Conservation (phyloP, 2,329 filamentous ascomycete species). For the Cercospora sp. region DNA sequence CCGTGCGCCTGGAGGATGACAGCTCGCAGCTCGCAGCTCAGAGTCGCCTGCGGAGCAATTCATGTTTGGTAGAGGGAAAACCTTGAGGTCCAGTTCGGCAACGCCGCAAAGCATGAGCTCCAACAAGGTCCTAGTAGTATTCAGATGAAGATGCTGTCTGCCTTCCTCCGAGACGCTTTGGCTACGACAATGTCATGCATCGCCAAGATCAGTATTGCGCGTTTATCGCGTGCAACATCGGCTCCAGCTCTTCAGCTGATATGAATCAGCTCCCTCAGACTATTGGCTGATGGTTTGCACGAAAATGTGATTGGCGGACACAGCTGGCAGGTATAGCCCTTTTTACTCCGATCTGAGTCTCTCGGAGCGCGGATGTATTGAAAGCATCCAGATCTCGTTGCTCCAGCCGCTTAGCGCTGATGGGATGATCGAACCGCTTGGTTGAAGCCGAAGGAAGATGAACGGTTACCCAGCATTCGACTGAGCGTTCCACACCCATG, state of each 20-base stretch:
- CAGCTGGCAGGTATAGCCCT: not conserved
- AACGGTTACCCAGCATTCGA: not conserved
- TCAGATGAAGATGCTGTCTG: not conserved
- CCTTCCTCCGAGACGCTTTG: not conserved
- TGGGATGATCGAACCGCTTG: not conserved
- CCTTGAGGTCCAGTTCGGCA: constrained; percentile 5
- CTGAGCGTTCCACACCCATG: not conserved
- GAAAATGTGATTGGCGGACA: not conserved
- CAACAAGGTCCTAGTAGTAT: not conserved
- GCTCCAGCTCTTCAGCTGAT: constrained; percentile 8
- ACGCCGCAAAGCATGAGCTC: not conserved
- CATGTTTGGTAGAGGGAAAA: constrained; percentile 4
- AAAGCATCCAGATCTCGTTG: not conserved
- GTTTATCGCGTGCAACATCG: constrained; percentile 6
- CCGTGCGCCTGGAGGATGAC: constrained; percentile 16
- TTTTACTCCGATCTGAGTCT: not conserved
- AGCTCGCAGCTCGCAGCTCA: constrained; percentile 2
- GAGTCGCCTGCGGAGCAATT: not conserved
- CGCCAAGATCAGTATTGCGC: not conserved
- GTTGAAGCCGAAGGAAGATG: not conserved
- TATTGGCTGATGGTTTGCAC: not conserved
- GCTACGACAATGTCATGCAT: not conserved
- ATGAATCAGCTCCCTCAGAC: not conserved
- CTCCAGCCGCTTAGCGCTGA: not conserved
- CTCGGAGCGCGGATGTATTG: not conserved